Evolutionary conservation across 2,329 filamentous ascomycete genomes (phyloP), one percentile per base, ranked within the genome.

Genomic region (Neoscytalidium dimidiatum): DNA sequence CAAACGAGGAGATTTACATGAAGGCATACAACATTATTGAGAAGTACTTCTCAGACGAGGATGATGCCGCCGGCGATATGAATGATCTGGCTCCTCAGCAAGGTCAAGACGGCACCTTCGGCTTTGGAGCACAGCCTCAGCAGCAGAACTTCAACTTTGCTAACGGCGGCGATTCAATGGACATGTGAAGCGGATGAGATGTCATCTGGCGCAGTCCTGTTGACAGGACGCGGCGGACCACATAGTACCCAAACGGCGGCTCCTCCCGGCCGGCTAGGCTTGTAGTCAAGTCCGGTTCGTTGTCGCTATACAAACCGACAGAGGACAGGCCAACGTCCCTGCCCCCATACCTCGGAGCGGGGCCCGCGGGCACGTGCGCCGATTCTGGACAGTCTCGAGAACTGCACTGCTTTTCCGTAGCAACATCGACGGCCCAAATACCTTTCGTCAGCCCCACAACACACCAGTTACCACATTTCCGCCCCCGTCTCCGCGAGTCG

Each of bases 1-100:
- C 94, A 84, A 99, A 99, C 82, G 95, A 99, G 83, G 95, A 99
- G 82, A 99, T 99, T 73, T 99, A 99, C 86, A 98, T 99, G 94
- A 99, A 99, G 88, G 95, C 95, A 0, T 99, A 98, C 86, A 98
- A 96, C 86, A 99, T 99, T 81, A 99, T 99, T 71, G 95, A 99
- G 86, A 97, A 97, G 85, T 99, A 99, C 87, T 99, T 99, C 84
- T 97, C 94, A 0, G 95, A 99, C 74, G 95, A 99, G 71, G 95
- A 98, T 64, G 95, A 96, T 76, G 86, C 86, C 68, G 87, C 81
- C 52, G 84, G 80, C 68, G 93, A 94, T 69, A 93, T 93, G 71
- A 92, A 93, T 68, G 92, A 96, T 73, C 86, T 92, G 79, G 90
- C 86, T 67, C 87, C 91, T 67, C 85, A 88, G 73, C 85, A 88